Conservation (phyloP, 352 stramenopile genomes). For the Globisporangium cederbergense region DNA sequence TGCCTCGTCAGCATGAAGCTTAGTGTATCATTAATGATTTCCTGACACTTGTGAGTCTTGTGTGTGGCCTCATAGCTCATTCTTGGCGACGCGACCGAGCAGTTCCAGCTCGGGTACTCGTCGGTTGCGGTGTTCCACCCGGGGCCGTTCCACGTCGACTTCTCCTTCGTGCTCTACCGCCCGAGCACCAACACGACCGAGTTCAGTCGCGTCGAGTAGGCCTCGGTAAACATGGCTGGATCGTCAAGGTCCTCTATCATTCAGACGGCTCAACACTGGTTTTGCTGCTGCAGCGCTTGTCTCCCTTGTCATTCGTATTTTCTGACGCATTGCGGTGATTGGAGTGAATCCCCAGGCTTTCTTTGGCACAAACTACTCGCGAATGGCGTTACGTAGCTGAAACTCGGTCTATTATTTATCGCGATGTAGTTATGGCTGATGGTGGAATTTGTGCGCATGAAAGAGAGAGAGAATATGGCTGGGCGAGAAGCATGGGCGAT, state of each 20-base stretch:
- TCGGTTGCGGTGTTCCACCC: slow-evolving; percentile 80
- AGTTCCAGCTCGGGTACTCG: slow-evolving; percentile 82
- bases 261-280: background rate
- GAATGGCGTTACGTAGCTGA: background rate
- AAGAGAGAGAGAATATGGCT: background rate
- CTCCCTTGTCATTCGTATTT: background rate
- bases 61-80: slow-evolving; percentile 38
- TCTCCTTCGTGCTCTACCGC: slow-evolving; percentile 84
- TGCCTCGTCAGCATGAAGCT: no score
- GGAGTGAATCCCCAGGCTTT: background rate
- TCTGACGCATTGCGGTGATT: background rate
- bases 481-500: slow-evolving; percentile 21
- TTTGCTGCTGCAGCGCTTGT: background rate
- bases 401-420: background rate
- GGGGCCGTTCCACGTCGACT: slow-evolving; percentile 79
- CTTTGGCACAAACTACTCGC: background rate
- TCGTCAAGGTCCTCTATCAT: background rate
- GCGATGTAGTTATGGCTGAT: background rate
- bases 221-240: background rate
- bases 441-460: background rate
- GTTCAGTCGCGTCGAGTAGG: slow-evolving; percentile 77
- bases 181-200: slow-evolving; percentile 81
- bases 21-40: background rate
- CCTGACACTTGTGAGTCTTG: background rate
- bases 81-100: slow-evolving; percentile 75